Base-by-base conservation (phyloP, 306 rosid species). In the Sphenostylis stenocarpa region DNA sequence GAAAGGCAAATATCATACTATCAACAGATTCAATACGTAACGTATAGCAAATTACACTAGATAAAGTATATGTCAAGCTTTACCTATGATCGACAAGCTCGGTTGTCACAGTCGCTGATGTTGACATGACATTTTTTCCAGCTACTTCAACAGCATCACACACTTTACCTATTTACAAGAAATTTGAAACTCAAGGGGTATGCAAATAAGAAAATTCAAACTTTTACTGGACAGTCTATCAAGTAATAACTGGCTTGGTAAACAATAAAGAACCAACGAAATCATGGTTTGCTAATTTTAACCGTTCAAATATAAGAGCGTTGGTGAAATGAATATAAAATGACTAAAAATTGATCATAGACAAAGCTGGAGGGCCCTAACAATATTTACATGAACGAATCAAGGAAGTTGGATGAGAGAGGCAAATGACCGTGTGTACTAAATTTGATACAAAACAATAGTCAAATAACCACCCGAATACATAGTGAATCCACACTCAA, bases 121-220 rank as follows among this genome's bases (percentile, higher is more conserved):
- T 92, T 73, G 97, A 85, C 97, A 95, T 84, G 73, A 90, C 98
- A 84, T 90, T 91, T 84, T 82, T 95, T 52, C 98, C 97, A 26
- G 98, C 84, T 36, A 89, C 91, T 87, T 95, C 98, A 79, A 90
- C 96, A 68, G 98, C 97, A 73, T 95, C 98, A 1, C 91, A 90
- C 60, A 92, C 92, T 85, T 86, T 92, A 87, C 85, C 98, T 95
- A 77, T 73, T 74, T 56, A 66, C 77, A 81, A 66, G 63, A 67
- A 82, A 70, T 79, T 31, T 7, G 11, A 56, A 76, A 52, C 31
- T 74, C 19, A 41, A 69, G 75, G 53, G 58, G 38, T 15, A 20
- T 29, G 48, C n/a, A 23, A 74, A 34, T 70, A 65, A 60, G 34
- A 49, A 63, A 80, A 70, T 38, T 57, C 48, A 66, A 61, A 64